Conservation (phyloP, 441 rosid genomes). For the Adansonia gregorii region DNA sequence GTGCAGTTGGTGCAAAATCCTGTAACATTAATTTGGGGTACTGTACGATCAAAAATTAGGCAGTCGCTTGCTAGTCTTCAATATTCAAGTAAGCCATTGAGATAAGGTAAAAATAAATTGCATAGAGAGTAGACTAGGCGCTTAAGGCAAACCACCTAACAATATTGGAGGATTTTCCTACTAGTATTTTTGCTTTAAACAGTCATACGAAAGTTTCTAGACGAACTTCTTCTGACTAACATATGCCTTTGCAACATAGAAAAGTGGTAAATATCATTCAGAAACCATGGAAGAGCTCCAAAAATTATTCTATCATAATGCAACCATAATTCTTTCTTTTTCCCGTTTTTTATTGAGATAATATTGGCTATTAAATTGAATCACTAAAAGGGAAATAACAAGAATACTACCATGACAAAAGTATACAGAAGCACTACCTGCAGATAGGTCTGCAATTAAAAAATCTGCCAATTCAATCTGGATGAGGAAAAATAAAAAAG, state of each 20-base stretch:
- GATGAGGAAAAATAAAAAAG: neutral
- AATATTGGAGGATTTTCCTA: slow-evolving; percentile 5
- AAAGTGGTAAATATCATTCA: neutral
- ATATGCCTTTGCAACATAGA: neutral
- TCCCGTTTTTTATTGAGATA: neutral
- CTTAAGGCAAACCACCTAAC: neutral
- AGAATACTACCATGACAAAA: neutral
- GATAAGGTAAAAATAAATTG: neutral
- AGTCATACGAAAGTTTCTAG: neutral
- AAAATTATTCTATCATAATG: neutral
- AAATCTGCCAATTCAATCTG: slow-evolving; percentile 30
- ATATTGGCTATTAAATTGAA: neutral
- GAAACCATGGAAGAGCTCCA: neutral
- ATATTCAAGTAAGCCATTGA: neutral
- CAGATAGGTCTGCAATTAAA: slow-evolving; percentile 17
- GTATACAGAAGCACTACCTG: slow-evolving; percentile 19
- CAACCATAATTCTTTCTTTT: neutral
- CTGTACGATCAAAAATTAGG: neutral
- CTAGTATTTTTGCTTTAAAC: no score
- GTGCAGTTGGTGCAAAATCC: slow-evolving; percentile 63
- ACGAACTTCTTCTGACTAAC: neutral
- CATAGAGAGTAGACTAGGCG: neutral
- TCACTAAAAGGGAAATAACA: neutral
- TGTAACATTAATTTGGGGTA: slow-evolving; percentile 23
- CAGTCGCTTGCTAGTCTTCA: neutral